Percentiles rank a stretch among this genome's conserved stretches.
Evolutionary conservation across 805 yeast genomes (phyloP).

Genomic region (Candida oleophila): DNA sequence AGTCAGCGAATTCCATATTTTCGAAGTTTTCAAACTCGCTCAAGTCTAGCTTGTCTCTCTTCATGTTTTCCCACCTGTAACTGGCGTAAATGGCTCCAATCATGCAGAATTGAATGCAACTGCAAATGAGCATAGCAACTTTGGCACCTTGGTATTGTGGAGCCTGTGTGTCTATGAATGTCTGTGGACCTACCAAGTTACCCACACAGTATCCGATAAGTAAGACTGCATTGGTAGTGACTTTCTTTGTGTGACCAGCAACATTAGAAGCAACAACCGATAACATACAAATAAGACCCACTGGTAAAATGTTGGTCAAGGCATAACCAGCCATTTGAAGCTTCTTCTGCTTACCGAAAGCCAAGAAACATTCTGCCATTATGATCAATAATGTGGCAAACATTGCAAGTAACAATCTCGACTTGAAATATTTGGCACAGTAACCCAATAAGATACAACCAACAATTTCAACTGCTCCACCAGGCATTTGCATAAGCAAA

Average conservation of each 20-base stretch:
- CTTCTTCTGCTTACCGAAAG: slow-evolving; percentile 23
- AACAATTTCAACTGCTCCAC: slow-evolving; percentile 36
- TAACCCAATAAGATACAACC: slow-evolving; percentile 19
- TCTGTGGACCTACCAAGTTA: slow-evolving; percentile 27
- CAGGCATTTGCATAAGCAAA: slow-evolving; percentile 35
- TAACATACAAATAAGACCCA: slow-evolving; percentile 20
- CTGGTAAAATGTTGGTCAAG: slow-evolving; percentile 27
- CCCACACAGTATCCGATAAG: slow-evolving; percentile 29
- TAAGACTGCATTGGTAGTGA: slow-evolving; percentile 24
- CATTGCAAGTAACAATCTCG: slow-evolving; percentile 28
- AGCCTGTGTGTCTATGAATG: slow-evolving; percentile 22
- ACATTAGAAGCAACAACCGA: slow-evolving; percentile 23
- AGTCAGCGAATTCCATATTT: slow-evolving; percentile 42
- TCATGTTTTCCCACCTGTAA: slow-evolving; percentile 11
- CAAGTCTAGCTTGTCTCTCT: slow-evolving; percentile 14
- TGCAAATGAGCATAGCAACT: slow-evolving; percentile 17
- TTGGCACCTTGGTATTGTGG: slow-evolving; percentile 26
- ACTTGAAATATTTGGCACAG: slow-evolving; percentile 9
- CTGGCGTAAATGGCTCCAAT: slow-evolving; percentile 4
- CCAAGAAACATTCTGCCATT: slow-evolving; percentile 29
- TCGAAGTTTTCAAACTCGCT: slow-evolving; percentile 21
- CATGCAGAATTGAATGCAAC: slow-evolving; percentile 10
- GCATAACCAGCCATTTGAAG: slow-evolving; percentile 30
- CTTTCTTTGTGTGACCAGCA: slow-evolving; percentile 27
- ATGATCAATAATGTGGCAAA: slow-evolving; percentile 18